phyloP scores from a whole-genome alignment of 345 rosid species.

The Acer campestre region DNA sequence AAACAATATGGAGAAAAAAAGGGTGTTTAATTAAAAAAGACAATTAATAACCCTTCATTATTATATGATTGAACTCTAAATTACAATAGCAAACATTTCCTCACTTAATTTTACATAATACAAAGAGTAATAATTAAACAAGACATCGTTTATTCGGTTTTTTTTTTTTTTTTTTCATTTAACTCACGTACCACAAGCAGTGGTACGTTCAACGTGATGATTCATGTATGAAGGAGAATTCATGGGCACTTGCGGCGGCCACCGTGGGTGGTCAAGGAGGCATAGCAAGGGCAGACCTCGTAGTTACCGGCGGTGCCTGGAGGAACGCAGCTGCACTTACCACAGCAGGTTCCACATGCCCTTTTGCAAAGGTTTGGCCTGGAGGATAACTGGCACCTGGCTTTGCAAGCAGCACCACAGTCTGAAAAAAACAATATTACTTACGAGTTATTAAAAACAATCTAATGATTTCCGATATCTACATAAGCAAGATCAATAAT shows the following conservation, averaged over 20 bases:
- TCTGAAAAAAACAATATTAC: slow-evolving; percentile 24
- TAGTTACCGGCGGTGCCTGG: slow-evolving; percentile 73
- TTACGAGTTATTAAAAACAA: too few relatives aligned
- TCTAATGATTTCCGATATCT: too few relatives aligned
- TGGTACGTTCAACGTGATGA: neutral
- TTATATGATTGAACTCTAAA: neutral
- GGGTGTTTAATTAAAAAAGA: neutral
- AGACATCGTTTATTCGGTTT: neutral
- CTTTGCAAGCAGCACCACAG: slow-evolving; percentile 59
- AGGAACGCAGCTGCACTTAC: slow-evolving; percentile 78
- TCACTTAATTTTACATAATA: neutral
- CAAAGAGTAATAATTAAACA: too few relatives aligned
- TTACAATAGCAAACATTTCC: neutral
- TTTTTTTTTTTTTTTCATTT: too few relatives aligned
- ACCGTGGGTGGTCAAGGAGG: slow-evolving; percentile 68
- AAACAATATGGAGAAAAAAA: neutral
- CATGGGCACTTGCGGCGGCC: slow-evolving; percentile 84
- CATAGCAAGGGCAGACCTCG: slow-evolving; percentile 69
- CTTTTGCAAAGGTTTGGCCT: slow-evolving; percentile 64
- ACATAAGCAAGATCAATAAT: neutral
- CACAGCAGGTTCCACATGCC: slow-evolving; percentile 81
- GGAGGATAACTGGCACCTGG: slow-evolving; percentile 63
- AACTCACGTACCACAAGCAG: neutral
- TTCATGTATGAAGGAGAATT: neutral
- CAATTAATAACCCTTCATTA: neutral